A percentile compares a stretch with the other conserved stretches of the same genome.
Evolutionary conservation across 805 yeast species (phyloP).

Genomic region (Nematodospora valgi): DNA sequence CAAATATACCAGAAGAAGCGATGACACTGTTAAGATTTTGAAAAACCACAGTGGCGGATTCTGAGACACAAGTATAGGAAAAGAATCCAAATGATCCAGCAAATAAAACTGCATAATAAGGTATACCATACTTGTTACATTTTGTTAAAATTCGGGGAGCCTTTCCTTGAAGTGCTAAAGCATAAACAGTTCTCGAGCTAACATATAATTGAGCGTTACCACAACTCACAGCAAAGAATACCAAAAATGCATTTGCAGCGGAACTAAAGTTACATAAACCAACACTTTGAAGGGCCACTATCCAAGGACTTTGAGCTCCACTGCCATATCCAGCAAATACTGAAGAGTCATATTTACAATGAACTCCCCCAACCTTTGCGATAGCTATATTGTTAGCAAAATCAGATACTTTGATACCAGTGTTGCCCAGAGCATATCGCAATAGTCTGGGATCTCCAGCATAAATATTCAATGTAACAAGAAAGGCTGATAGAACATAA

Average conservation of each 20-base stretch:
- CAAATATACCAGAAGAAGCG: conserved; percentile 71
- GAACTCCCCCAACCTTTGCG: conserved; percentile 31
- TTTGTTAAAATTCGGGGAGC: conserved; percentile 59
- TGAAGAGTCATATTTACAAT: conserved; percentile 23
- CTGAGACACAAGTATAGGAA: conserved; percentile 57
- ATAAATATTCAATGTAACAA: conserved; percentile 69
- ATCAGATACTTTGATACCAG: conserved; percentile 32
- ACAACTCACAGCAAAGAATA: conserved; percentile 45
- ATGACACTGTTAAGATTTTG: conserved; percentile 64
- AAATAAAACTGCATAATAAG: conserved; percentile 64
- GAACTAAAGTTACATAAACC: conserved; percentile 34
- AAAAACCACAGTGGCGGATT: conserved; percentile 58
- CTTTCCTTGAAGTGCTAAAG: conserved; percentile 45
- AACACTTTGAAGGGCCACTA: conserved; percentile 40
- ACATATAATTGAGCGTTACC: conserved; percentile 45
- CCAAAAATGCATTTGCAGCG: conserved; percentile 42
- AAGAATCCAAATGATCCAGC: conserved; percentile 59
- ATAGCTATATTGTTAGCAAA: conserved; percentile 27
- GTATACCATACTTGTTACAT: conserved; percentile 68
- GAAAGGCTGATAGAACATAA: conserved; percentile 63
- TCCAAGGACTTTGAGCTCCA: conserved; percentile 46
- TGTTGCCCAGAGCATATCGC: conserved; percentile 45
- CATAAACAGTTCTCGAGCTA: conserved; percentile 40
- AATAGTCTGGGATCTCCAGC: conserved; percentile 74
- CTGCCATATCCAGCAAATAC: conserved; percentile 33